Percentiles rank a stretch among this genome's conserved stretches.
phyloP scores from a whole-genome alignment of 176 grass and related monocot genomes.

The Melocanna baccifera region DNA sequence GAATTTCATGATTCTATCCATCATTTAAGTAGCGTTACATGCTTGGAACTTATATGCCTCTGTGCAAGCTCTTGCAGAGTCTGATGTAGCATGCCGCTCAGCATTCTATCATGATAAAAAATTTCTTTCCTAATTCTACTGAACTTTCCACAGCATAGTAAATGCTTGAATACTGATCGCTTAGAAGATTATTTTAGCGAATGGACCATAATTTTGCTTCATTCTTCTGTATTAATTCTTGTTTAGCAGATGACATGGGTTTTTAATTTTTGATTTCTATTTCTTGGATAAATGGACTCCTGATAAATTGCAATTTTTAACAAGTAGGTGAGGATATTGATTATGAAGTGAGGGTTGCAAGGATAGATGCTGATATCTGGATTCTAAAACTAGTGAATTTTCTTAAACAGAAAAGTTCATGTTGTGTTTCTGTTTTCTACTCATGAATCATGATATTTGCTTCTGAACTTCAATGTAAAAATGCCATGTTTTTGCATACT shows the following conservation, averaged over 20 bases:
- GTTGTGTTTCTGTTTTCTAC: constrained; percentile 19
- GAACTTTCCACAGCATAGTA: neutral
- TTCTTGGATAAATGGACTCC: neutral
- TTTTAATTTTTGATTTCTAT: neutral
- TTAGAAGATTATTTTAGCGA: constrained; percentile 2
- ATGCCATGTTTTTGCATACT: neutral
- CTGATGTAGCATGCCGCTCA: neutral
- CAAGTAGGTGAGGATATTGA: constrained; percentile 58
- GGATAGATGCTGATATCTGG: constrained; percentile 75
- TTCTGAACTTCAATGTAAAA: constrained; percentile 17
- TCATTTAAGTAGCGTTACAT: constrained; percentile 24
- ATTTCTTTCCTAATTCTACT: constrained; percentile 11
- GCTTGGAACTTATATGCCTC: neutral
- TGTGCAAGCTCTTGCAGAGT: constrained; percentile 1
- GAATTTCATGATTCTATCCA: neutral
- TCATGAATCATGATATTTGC: neutral
- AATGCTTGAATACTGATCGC: constrained; percentile 13
- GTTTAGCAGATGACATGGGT: neutral
- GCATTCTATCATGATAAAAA: neutral
- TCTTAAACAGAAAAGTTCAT: constrained; percentile 13
- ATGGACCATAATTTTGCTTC: neutral
- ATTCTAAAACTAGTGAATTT: constrained; percentile 86
- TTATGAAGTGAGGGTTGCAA: constrained; percentile 64
- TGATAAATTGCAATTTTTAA: constrained; percentile 30
- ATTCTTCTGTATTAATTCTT: constrained; percentile 3